Percentiles rank a stretch among this genome's conserved stretches.
phyloP scores from a whole-genome alignment of 306 rosid species.

The Lathyrus oleraceus region DNA sequence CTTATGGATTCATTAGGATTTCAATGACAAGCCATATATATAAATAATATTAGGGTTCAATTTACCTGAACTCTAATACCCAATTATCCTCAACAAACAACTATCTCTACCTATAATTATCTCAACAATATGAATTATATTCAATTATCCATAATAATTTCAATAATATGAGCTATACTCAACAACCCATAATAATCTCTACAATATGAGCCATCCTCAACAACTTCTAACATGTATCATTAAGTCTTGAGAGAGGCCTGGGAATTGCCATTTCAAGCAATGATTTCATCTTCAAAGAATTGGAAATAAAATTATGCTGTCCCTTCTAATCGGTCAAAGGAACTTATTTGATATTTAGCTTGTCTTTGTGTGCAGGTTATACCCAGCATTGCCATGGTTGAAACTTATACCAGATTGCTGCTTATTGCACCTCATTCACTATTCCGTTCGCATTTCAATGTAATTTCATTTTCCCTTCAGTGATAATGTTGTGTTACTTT shows the following conservation, averaged over 20 bases:
- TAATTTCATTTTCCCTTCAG: constrained; percentile 42
- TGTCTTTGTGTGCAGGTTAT: constrained; percentile 60
- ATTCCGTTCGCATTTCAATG: constrained; percentile 90
- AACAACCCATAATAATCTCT: no score
- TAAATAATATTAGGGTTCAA: no score
- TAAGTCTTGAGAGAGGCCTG: constrained; percentile 1
- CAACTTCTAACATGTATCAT: neutral
- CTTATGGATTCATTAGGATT: no score
- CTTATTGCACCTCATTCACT: constrained; percentile 87
- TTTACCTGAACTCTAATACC: no score
- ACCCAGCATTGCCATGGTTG: constrained; percentile 97
- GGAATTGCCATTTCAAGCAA: constrained; percentile 4
- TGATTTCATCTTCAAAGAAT: constrained; percentile 26
- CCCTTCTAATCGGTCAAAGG: constrained; percentile 27
- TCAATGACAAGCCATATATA: no score
- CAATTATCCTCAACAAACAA: no score
- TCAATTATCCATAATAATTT: no score
- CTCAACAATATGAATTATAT: no score
- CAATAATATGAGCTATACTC: no score
- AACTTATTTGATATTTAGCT: constrained; percentile 33
- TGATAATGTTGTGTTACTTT: constrained; percentile 17
- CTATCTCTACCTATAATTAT: no score
- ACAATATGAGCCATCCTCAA: no score
- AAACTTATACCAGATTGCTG: constrained; percentile 84
- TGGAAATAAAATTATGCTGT: constrained; percentile 17